Base-by-base conservation (phyloP, 163 green algal genomes). In the Prototheca wickerhamii region DNA sequence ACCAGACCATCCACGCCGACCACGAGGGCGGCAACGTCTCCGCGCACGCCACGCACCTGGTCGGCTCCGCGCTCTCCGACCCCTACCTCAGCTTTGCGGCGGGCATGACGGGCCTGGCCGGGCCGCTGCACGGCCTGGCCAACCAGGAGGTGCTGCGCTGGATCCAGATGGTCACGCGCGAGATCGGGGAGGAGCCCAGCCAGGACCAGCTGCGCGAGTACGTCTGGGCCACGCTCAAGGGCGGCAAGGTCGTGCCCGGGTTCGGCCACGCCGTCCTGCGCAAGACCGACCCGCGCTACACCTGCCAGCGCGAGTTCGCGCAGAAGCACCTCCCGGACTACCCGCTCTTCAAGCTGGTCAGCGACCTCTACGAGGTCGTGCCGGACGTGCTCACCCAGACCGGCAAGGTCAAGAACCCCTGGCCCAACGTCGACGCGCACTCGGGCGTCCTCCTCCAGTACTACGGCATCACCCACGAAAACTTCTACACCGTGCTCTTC, bases 401-500 rank as follows among this genome's bases (percentile, higher is more conserved):
- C 0, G 93, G 93, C 66, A 99, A 99, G 82, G 91, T 96, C 40
- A 95, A 96, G 81, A 99, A 99, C 78, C 93, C 93, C 3, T 99
- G 91, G 91, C 93, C 93, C 23, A 99, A 99, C 73, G 93, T 99
- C 43, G 93, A 99, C 67, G 93, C 93, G 21, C 93, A 99, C 86
- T 90, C 74, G 55, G 93, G 93, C 29, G 93, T 98, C 40, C 80
- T 96, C 73, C 82, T 98, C 62, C 91, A 97, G 78, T 88, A 97
- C 82, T 99, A 96, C 74, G 90, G 90, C 76, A 95, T 99, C 72
- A 95, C 67, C 25, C 87, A 99, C 77, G 85, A 89, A 54, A 92
- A 85, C 80, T 99, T 93, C 77, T 99, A 99, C 86, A 99, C 93
- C 2, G 93, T 99, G 44, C 75, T 98, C 21, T 99, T 99, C 76